Conservation (phyloP, 1,139 yeast genomes). For the Protomyces lactucae-debilis region DNA sequence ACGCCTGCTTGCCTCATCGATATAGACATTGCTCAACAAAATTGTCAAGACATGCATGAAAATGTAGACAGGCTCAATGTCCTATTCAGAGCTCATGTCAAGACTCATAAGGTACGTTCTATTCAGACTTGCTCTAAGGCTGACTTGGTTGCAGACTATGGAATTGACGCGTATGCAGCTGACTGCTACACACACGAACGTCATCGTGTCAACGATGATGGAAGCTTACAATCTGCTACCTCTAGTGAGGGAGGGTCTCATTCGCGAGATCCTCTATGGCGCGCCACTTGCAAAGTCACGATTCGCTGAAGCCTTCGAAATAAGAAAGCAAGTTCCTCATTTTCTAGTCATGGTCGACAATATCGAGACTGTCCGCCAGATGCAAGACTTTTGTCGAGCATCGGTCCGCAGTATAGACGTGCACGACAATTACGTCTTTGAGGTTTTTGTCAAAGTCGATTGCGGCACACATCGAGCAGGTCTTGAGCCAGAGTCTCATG, state of each 20-base stretch:
- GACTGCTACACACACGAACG: constrained; percentile 46
- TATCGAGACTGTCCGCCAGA: constrained; percentile 44
- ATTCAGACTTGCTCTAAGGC: neutral
- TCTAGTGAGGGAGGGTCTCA: constrained; percentile 44
- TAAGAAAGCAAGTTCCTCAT: constrained; percentile 44
- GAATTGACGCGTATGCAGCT: constrained; percentile 49
- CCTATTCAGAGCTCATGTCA: constrained; percentile 62
- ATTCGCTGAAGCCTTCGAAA: constrained; percentile 48
- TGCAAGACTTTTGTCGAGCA: constrained; percentile 47
- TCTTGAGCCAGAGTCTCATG: constrained; percentile 41
- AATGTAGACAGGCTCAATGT: constrained; percentile 39
- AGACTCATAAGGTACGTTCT: constrained; percentile 54
- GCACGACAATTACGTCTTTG: constrained; percentile 31
- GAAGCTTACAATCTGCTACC: constrained; percentile 60
- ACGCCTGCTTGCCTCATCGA: constrained; percentile 54
- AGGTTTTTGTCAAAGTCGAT: constrained; percentile 36
- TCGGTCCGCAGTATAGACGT: constrained; percentile 29
- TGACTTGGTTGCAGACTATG: constrained; percentile 35
- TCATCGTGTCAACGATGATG: constrained; percentile 65
- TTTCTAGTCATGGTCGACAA: constrained; percentile 62
- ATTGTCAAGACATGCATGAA: constrained; percentile 45
- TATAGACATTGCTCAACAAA: constrained; percentile 40
- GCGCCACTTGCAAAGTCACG: constrained; percentile 57
- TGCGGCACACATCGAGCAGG: constrained; percentile 54
- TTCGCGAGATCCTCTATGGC: constrained; percentile 62